phyloP scores from a whole-genome alignment of 2,329 filamentous ascomycete genomes.

The Epichloe uncinata region DNA sequence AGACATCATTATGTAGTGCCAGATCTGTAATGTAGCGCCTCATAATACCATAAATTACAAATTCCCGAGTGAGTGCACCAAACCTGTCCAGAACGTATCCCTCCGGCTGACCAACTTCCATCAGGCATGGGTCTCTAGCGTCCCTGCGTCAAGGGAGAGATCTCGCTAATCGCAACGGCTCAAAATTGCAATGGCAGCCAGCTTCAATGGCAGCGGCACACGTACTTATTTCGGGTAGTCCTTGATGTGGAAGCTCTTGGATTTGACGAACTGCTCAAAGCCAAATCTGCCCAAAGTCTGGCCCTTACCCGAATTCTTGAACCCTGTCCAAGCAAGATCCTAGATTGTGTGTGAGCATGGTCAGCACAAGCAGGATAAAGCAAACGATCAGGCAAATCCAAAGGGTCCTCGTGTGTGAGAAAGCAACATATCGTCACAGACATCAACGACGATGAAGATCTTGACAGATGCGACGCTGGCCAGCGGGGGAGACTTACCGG shows the following conservation, averaged over 20 bases:
- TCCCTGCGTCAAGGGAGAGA: conserved; percentile 5
- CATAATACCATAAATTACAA: not conserved
- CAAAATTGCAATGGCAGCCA: not conserved
- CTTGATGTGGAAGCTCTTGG: conserved; percentile 94
- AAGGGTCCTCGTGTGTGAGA: not conserved
- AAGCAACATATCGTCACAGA: not conserved
- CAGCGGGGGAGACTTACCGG: conserved; percentile 48
- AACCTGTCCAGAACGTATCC: not conserved
- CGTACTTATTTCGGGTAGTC: conserved; percentile 49
- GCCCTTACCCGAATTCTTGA: conserved; percentile 93
- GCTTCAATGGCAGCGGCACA: conserved; percentile 1
- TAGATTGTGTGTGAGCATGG: conserved; percentile 19
- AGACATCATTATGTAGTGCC: not conserved
- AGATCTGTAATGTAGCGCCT: not conserved
- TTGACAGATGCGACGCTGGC: not conserved
- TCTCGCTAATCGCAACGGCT: conserved; percentile 11
- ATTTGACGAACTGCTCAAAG: conserved; percentile 89
- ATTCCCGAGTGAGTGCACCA: not conserved
- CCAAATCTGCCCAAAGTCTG: conserved; percentile 81
- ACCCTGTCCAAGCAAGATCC: conserved; percentile 94
- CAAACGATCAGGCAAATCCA: not conserved
- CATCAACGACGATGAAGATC: not conserved
- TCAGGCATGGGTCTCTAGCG: not conserved
- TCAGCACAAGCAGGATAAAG: not conserved
- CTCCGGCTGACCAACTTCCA: not conserved